Base-by-base conservation (phyloP, 2,329 filamentous ascomycete species). In the Stemphylium vesicarium region DNA sequence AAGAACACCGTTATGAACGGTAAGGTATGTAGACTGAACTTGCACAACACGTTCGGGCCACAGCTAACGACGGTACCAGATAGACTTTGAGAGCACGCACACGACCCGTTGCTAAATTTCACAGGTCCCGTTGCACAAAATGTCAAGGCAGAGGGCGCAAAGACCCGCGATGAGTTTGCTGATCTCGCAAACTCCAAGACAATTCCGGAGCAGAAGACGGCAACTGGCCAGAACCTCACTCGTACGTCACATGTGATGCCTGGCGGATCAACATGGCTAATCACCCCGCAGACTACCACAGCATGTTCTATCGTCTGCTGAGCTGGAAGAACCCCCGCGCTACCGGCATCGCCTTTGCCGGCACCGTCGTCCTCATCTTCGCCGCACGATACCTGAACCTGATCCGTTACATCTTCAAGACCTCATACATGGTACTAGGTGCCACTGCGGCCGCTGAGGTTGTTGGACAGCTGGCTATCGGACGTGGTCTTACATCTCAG, bases 301-400 rank as follows among this genome's bases (percentile, higher is more conserved):
- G 85, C 64, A 78, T 87, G 77, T 83, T 88, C 76, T 88, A 88
- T 75, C 85, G 83, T 64, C 79, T 88, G 42, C 72, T 88, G 66
- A 87, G 84, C 78, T 88, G 85, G 85, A 84, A 87, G 75, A 85
- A 86, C 77, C 85, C 85, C 53, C 82, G 85, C 67, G 84, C 85
- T 37, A 88, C 86, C 58, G 83, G 81, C 59, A 82, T 86, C 70
- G 84, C 84, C 60, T 88, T 84, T 70, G 80, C 77, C 52, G 77
- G 77, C 53, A 80, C 82, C 50, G 75, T 88, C 60, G 63, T 78
- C 63, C 81, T 85, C 75, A 88, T 88, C 74, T 84, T 88, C 74
- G 82, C 84, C 62, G 80, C 79, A 59, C 84, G 85, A 70, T 88
- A 87, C 73, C 78, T 88, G 33, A 85, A 85, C 57, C 77, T 88